Percentiles rank a stretch among this genome's conserved stretches.
phyloP scores from a whole-genome alignment of 139 green algal species.

The Chlorella sorokiniana region DNA sequence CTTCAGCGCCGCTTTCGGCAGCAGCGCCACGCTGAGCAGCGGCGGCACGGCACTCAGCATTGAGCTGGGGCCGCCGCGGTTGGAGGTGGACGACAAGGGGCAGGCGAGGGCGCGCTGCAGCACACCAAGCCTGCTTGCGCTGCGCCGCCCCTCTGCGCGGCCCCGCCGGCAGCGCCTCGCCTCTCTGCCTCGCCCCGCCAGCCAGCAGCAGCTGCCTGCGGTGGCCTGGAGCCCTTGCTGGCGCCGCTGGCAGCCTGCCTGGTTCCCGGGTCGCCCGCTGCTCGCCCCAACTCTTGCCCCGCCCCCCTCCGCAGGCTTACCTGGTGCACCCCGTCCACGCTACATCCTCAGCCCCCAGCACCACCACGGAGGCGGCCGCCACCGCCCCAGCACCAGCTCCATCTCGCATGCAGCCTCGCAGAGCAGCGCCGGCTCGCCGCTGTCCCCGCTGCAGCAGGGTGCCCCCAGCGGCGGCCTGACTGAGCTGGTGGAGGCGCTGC shows the following conservation, averaged over 20 bases:
- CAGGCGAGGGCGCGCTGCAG: not conserved
- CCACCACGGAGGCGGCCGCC: no score
- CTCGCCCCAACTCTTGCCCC: not conserved
- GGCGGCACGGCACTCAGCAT: constrained; percentile 8
- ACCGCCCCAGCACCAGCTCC: no score
- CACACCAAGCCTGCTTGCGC: no score
- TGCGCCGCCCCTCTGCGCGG: no score
- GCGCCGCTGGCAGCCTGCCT: no score
- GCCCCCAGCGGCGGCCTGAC: not conserved
- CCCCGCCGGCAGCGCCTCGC: no score
- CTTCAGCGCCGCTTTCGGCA: not conserved
- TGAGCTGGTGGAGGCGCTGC: constrained; percentile 10
- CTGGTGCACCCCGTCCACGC: constrained; percentile 16
- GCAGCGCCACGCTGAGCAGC: not conserved
- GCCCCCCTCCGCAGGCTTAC: not conserved
- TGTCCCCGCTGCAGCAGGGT: not conserved
- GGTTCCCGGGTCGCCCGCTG: no score
- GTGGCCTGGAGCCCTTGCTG: no score
- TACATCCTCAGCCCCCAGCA: not conserved
- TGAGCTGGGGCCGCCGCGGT: constrained; percentile 3
- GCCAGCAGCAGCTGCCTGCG: no score
- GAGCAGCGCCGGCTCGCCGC: not conserved
- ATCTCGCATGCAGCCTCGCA: not conserved
- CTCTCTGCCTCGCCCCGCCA: no score
- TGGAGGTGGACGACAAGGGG: constrained; percentile 25